Conservation (phyloP, 2,329 filamentous ascomycete genomes). For the Aspergillus pseudoglaucus region DNA sequence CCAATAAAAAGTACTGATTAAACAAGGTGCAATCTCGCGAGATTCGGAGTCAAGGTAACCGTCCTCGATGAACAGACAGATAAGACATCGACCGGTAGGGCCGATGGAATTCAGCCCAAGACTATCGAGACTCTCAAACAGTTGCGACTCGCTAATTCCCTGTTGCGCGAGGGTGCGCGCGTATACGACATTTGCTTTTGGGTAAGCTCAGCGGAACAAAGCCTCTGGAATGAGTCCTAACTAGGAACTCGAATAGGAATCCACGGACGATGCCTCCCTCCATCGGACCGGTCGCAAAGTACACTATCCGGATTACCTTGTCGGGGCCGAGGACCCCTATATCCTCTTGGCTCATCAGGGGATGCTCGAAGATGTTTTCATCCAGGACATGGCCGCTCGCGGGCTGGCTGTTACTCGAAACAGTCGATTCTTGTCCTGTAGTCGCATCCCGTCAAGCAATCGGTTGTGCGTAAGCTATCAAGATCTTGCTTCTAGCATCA, state of each 20-base stretch:
- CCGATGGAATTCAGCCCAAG: slow-evolving; percentile 70
- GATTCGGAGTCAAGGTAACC: slow-evolving; percentile 59
- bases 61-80: slow-evolving; percentile 64
- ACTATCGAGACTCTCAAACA: slow-evolving; percentile 71
- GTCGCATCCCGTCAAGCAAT: slow-evolving; percentile 20
- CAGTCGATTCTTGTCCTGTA: slow-evolving; percentile 55
- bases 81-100: slow-evolving; percentile 61
- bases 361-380: slow-evolving; percentile 65
- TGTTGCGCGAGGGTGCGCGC: slow-evolving; percentile 61
- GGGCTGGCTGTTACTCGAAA: slow-evolving; percentile 59
- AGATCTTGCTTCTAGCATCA: slow-evolving; percentile 29
- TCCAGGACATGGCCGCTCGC: slow-evolving; percentile 61
- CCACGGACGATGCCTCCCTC: slow-evolving; percentile 45
- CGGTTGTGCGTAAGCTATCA: slow-evolving; percentile 40
- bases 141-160: slow-evolving; percentile 62
- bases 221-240: not conserved
- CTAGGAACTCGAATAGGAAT: slow-evolving; percentile 12
- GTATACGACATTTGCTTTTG: slow-evolving; percentile 72
- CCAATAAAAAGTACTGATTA: slow-evolving; percentile 14
- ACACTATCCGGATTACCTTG: slow-evolving; percentile 54
- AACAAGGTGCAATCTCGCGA: slow-evolving; percentile 50
- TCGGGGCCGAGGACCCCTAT: slow-evolving; percentile 49
- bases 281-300: slow-evolving; percentile 58
- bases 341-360: slow-evolving; percentile 61
- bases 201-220: slow-evolving; percentile 32